phyloP scores from a whole-genome alignment of 164 flowering plant species.

The Magnolia kwangsiensis region DNA sequence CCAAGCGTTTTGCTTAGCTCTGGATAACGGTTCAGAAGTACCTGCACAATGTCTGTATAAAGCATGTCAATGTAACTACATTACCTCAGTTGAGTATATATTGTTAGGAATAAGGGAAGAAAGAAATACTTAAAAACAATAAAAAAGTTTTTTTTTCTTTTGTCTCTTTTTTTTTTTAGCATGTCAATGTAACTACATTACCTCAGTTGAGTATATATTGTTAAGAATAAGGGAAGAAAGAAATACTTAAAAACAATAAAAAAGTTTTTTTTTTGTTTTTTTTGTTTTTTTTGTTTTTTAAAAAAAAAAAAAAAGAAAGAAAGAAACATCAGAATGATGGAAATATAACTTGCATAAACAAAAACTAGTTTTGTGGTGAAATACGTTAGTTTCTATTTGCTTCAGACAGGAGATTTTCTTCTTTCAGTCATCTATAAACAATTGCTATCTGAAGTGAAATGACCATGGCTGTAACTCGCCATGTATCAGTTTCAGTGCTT shows the following conservation, averaged over 20 bases:
- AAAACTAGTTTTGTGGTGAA: too few relatives aligned
- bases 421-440: neutral
- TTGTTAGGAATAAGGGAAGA: neutral
- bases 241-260: too few relatives aligned
- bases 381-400: neutral
- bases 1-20: constrained; percentile 54
- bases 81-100: neutral
- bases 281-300: too few relatives aligned
- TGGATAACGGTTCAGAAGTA: constrained; percentile 61
- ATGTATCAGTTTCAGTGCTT: neutral
- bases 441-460: too few relatives aligned
- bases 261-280: too few relatives aligned
- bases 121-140: too few relatives aligned
- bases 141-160: too few relatives aligned
- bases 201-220: neutral
- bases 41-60: constrained; percentile 66
- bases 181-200: constrained; percentile 7
- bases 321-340: too few relatives aligned
- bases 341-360: too few relatives aligned
- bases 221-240: neutral
- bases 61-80: constrained; percentile 12
- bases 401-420: neutral
- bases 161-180: too few relatives aligned
- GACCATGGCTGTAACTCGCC: too few relatives aligned
- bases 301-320: too few relatives aligned